Base-by-base conservation (phyloP, 2,329 filamentous ascomycete genomes). In the Clathrospora elynae region DNA sequence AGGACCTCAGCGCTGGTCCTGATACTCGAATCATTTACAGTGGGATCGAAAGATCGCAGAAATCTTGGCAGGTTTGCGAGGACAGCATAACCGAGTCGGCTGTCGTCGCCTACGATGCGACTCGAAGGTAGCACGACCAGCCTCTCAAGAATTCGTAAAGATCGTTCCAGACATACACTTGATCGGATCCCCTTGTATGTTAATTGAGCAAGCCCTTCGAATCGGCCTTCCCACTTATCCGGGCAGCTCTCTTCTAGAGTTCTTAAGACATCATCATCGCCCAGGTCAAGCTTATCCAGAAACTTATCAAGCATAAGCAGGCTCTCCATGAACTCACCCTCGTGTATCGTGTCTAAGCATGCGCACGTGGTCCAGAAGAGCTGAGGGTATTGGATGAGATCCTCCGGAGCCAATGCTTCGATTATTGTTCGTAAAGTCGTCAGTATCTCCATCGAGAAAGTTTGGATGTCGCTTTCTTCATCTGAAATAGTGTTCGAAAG, bases 311-410 rank as follows among this genome's bases (percentile, higher is more conserved):
- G 79, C 88, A 99, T 96, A 37, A 88, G 86, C 9, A 96, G 76
- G 14, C 88, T 90, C 66, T 96, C 93, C 49, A 93, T 81, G 51
- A 96, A 99, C 63, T 99, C 93, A 14, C 86, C 82, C 71, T 99
- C 95, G 53, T 97, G 95, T 62, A 97, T 95, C 0, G 93, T 97
- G 62, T 97, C 91, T 13, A 99, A 75, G 66, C 93, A 99, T 8
- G 93, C 93, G 61, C 91, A 96, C 0, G 89, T 96, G 0, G 92
- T 95, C 95, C 95, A 99, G 71, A 99, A 97, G 1, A 99, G 76
- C 62, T 97, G 92, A 2, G 93, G 93, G 54, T 96, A 96, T n/a
- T 85, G 84, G 33, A 95, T 72, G 2, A 99, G 78, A 64, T 91
- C 87, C 24, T 87, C 81, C 0, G 87, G 79, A 13, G 91, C 85